Evolutionary conservation across 176 grass and related monocot genomes (phyloP), one percentile per base, ranked within the genome.

Genomic region (Thalia dealbata): DNA sequence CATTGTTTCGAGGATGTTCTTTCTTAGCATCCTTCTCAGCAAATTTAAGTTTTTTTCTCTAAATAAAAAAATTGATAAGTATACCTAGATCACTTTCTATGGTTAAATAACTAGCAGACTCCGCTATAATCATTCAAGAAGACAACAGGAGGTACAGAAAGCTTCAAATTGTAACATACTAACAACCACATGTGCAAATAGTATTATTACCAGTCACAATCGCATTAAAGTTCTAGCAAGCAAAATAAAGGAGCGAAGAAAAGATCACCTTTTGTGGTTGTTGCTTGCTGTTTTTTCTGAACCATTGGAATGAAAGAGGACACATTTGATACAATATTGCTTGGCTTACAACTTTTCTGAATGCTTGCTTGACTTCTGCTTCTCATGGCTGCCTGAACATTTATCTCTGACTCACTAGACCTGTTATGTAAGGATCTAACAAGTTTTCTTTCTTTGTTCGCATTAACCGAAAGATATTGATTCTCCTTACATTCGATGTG

Each of bases 301-400:
- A 99, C 90, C 51, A 99, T 77, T 58, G 89, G 87, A 54, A 99
- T 80, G 88, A 99, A 99, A 59, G 95, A 99, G 52, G 90, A 52
- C 67, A 99, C 52, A 38, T 81, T 84, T 62, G 83, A 69, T 67
- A 93, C 69, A 69, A 99, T 91, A 83, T 99, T 99, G 76, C 51
- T 99, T 67, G 85, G 76, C 75, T 91, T 99, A 73, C 72, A 85
- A 70, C 44, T 75, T 73, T 88, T 86, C 44, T 59, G 68, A 62
- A 61, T 73, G 69, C 83, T 87, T 74, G 73, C 72, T 77, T 79
- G 81, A 76, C 70, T 89, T 35, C 21, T 76, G 14, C 65, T 85
- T 83, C 78, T 83, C 68, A 73, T 78, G 56, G 35, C 74, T 86
- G 78, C 67, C 73, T 76, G 75, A 50, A 26, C 55, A n/a, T 30